Conservation (phyloP, 2,329 filamentous ascomycete species). For the Hypoxylon sp. region DNA sequence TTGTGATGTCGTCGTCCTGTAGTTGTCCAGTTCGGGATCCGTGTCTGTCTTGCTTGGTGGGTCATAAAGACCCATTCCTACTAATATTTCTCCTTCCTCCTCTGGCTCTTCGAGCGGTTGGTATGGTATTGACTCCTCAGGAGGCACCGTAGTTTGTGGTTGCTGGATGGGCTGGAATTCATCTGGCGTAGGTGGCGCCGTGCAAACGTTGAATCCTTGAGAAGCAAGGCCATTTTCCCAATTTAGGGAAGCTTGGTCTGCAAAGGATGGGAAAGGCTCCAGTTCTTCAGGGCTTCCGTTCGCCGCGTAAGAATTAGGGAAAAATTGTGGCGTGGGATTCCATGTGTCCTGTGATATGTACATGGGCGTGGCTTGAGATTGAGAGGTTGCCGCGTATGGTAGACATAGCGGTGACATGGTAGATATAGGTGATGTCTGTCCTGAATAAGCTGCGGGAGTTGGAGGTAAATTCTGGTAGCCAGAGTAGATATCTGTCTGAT, state of each 20-base stretch:
- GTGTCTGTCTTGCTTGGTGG: conserved; percentile 71
- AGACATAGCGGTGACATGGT: conserved; percentile 69
- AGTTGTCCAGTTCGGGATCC: conserved; percentile 67
- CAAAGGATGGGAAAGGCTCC: conserved; percentile 55
- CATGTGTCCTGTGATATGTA: conserved; percentile 60
- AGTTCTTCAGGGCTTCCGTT: conserved; percentile 47
- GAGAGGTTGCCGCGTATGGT: conserved; percentile 58
- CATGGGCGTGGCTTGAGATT: conserved; percentile 54
- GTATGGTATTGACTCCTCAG: conserved; percentile 66
- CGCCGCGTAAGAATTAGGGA: conserved; percentile 50
- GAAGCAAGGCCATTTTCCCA: conserved; percentile 64
- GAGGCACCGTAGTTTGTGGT: conserved; percentile 60
- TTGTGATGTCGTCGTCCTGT: conserved; percentile 68
- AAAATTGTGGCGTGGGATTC: conserved; percentile 54
- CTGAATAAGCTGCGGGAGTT: conserved; percentile 69
- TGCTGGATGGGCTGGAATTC: conserved; percentile 69
- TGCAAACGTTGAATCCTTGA: conserved; percentile 61
- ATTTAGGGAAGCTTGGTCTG: conserved; percentile 49
- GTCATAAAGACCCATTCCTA: conserved; percentile 89
- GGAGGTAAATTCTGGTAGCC: conserved; percentile 64
- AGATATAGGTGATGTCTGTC: conserved; percentile 69
- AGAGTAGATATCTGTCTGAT: conserved; percentile 60
- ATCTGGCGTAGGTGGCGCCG: conserved; percentile 72
- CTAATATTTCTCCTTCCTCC: conserved; percentile 77
- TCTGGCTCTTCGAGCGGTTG: conserved; percentile 66